A percentile compares a stretch with the other conserved stretches of the same genome.
phyloP scores from a whole-genome alignment of 768 basidiomycete species.

The Ramaria sp. region DNA sequence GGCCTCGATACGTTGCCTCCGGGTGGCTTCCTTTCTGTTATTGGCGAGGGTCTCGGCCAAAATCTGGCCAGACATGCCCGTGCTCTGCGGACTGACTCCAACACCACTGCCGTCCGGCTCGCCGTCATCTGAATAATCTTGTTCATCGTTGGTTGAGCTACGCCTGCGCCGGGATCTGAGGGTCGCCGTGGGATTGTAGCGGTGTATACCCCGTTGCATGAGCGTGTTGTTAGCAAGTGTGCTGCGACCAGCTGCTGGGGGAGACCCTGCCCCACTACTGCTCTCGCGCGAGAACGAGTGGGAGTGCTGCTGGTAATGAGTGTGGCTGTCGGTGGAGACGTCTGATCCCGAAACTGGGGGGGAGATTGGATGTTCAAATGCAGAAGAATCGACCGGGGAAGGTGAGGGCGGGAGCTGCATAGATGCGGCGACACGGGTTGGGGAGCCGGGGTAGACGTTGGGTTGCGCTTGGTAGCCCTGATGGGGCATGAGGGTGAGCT shows the following conservation, averaged over 20 bases:
- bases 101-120: slow-evolving; percentile 32
- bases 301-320: slow-evolving; percentile 39
- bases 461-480: slow-evolving; percentile 41
- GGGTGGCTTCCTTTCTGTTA: slow-evolving; percentile 74
- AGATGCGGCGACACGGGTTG: slow-evolving; percentile 65
- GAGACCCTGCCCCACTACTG: slow-evolving; percentile 57
- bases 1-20: slow-evolving; percentile 80
- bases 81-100: slow-evolving; percentile 20
- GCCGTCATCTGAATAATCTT: slow-evolving; percentile 36
- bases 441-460: slow-evolving; percentile 29
- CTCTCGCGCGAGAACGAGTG: slow-evolving; percentile 35
- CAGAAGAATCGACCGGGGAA: slow-evolving; percentile 66
- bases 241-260: slow-evolving; percentile 59
- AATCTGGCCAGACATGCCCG: slow-evolving; percentile 3
- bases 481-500: slow-evolving; percentile 9
- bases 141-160: slow-evolving; percentile 50
- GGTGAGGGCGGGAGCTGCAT: slow-evolving; percentile 22
- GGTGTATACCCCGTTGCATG: slow-evolving; percentile 56
- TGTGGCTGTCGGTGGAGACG: slow-evolving; percentile 52
- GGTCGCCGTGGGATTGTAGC: slow-evolving; percentile 76
- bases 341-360: slow-evolving; percentile 86
- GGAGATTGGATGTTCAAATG: slow-evolving; percentile 68
- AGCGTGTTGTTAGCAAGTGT: no score
- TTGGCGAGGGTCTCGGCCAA: slow-evolving; percentile 64
- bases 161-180: slow-evolving; percentile 57